These are phyloP conservation scores for Oidium heveae DNA, from an alignment of 2,329 filamentous ascomycete species.

Conservation along the genomic window DNA sequence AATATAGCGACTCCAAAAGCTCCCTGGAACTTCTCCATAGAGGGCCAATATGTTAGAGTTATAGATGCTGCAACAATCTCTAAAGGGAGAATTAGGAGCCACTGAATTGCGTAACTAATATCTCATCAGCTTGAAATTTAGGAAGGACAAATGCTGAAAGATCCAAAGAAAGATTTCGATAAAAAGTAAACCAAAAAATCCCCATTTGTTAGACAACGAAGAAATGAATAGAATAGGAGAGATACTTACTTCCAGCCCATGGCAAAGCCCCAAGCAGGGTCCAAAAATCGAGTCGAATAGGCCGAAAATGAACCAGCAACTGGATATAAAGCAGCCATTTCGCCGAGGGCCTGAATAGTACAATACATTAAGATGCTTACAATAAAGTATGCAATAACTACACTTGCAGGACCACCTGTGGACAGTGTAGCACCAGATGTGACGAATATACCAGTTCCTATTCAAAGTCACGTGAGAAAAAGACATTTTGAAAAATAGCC, in stretches of 20 bases:
- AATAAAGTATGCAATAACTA: constrained; percentile 53
- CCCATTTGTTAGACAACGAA: constrained; percentile 1
- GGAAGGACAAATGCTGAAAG: not conserved
- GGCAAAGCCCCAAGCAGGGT: constrained; percentile 83
- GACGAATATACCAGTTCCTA: constrained; percentile 66
- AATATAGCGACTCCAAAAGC: constrained; percentile 69
- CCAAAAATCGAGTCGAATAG: constrained; percentile 76
- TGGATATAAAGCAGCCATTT: constrained; percentile 74
- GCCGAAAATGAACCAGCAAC: constrained; percentile 80
- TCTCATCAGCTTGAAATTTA: not conserved
- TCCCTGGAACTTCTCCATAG: constrained; percentile 25
- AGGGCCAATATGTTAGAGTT: constrained; percentile 60
- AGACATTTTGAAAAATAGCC: no score
- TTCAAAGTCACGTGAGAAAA: not conserved
- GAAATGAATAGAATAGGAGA: not conserved
- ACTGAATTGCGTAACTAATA: constrained; percentile 48
- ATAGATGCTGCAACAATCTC: constrained; percentile 74
- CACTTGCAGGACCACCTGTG: constrained; percentile 49
- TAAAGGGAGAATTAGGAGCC: constrained; percentile 60
- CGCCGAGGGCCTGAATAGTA: constrained; percentile 74
- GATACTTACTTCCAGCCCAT: constrained; percentile 44
- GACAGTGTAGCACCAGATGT: constrained; percentile 48
- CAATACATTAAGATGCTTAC: constrained; percentile 77
- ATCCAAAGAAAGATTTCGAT: not conserved
- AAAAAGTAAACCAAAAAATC: constrained; percentile 15